phyloP scores from a whole-genome alignment of 805 yeast genomes.

The Kuraishia hungarica region DNA sequence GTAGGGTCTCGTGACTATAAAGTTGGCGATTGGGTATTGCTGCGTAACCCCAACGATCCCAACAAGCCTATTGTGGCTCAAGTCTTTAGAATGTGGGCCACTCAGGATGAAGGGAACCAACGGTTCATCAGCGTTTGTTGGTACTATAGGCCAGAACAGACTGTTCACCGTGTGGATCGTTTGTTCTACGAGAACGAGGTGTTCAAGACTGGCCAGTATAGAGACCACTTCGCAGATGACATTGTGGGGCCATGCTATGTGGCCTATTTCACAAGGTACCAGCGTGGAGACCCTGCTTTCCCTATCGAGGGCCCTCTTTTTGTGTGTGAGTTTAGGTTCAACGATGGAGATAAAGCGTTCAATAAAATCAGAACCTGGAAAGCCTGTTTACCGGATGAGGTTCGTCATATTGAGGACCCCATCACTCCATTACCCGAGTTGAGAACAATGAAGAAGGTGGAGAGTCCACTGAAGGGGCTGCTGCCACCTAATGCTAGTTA shows the following conservation, averaged over 20 bases:
- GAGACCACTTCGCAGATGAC: conserved; percentile 87
- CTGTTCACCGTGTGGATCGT: conserved; percentile 88
- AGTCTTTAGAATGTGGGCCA: conserved; percentile 85
- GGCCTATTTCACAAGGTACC: conserved; percentile 87
- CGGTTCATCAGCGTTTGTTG: conserved; percentile 92
- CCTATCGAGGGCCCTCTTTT: conserved; percentile 78
- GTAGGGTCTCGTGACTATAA: conserved; percentile 64
- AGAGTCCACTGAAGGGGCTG: conserved; percentile 76
- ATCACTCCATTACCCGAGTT: conserved; percentile 59
- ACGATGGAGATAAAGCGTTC: conserved; percentile 82
- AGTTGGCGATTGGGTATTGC: conserved; percentile 93
- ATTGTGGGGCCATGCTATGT: conserved; percentile 92
- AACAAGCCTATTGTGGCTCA: conserved; percentile 91
- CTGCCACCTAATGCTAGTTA: conserved; percentile 68
- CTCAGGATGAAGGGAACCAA: conserved; percentile 64
- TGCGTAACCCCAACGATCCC: conserved; percentile 81
- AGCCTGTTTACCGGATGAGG: conserved; percentile 96
- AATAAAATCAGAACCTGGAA: conserved; percentile 97
- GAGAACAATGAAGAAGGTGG: conserved; percentile 62
- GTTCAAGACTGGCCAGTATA: conserved; percentile 91
- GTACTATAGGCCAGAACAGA: conserved; percentile 97
- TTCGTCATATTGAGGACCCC: conserved; percentile 78
- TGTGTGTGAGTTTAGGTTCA: conserved; percentile 91
- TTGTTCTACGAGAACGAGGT: conserved; percentile 91
- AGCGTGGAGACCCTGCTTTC: conserved; percentile 86